Evolutionary conservation across 495 filamentous ascomycete species (phyloP).

Genomic region (Penicillium lividum): DNA sequence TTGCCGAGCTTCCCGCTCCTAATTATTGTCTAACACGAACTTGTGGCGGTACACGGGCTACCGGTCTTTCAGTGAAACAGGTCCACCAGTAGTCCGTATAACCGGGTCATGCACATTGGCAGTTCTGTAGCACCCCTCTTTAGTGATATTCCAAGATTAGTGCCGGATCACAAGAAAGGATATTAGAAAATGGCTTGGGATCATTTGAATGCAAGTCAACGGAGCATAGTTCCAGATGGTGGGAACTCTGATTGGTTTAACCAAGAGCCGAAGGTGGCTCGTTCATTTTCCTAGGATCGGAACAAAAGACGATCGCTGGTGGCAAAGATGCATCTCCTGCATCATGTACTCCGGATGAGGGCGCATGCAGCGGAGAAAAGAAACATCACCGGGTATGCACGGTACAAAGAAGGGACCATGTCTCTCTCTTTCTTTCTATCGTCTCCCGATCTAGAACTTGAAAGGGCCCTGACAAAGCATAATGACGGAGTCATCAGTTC

Average conservation of each 20-base stretch:
- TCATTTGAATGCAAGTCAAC: constrained; percentile 20
- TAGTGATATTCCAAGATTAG: background rate
- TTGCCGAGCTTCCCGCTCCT: constrained; percentile 33
- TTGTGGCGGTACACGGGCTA: constrained; percentile 15
- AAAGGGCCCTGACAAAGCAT: constrained; percentile 20
- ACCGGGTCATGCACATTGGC: constrained; percentile 2
- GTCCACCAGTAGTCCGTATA: constrained; percentile 17
- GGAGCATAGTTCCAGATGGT: constrained; percentile 20
- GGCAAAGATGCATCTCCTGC: constrained; percentile 35
- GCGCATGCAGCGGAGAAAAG: constrained; percentile 26
- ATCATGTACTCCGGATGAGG: constrained; percentile 35
- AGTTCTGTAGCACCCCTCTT: constrained; percentile 1
- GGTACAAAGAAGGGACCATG: constrained; percentile 11
- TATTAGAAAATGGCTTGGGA: constrained; percentile 1
- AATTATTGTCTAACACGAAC: constrained; percentile 14
- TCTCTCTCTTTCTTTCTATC: background rate
- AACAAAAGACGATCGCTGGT: constrained; percentile 22
- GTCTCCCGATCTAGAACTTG: constrained; percentile 16
- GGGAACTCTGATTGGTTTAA: constrained; percentile 7
- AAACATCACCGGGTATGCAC: constrained; percentile 29
- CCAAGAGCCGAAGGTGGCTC: constrained; percentile 9
- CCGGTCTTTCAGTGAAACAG: constrained; percentile 28
- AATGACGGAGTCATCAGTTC: constrained; percentile 23
- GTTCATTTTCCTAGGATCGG: constrained; percentile 19
- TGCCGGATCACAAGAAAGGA: constrained; percentile 21